phyloP scores from a whole-genome alignment of 2,329 filamentous ascomycete species.

The Chaetomiaceae sp. region DNA sequence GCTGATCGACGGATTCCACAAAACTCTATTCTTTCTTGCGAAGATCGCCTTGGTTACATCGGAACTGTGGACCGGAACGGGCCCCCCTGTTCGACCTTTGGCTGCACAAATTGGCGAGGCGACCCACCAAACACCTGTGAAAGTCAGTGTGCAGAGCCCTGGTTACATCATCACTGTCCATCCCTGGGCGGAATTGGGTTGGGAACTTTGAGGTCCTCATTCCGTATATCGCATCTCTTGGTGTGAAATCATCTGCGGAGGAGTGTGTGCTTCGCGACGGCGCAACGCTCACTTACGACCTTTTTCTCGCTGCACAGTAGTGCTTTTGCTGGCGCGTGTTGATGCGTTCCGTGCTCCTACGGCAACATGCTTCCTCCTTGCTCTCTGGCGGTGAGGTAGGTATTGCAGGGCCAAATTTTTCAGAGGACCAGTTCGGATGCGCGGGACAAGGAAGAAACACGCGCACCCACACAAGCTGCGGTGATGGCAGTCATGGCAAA shows the following conservation, averaged over 20 bases:
- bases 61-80: not conserved
- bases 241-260: not conserved
- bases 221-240: too few relatives aligned
- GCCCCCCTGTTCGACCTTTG: not conserved
- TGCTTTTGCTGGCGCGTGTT: too few relatives aligned
- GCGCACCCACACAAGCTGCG: too few relatives aligned
- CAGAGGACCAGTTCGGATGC: not conserved
- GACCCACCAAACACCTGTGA: not conserved
- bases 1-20: conserved; percentile 27
- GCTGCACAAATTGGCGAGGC: not conserved
- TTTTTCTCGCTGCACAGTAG: not conserved
- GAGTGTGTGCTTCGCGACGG: not conserved
- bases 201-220: too few relatives aligned
- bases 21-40: conserved; percentile 22
- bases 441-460: not conserved
- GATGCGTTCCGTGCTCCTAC: not conserved
- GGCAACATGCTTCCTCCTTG: too few relatives aligned
- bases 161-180: not conserved
- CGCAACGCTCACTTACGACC: not conserved
- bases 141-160: not conserved
- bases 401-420: not conserved
- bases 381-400: not conserved
- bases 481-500: not conserved
- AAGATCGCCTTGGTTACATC: conserved; percentile 16
- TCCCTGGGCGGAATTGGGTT: not conserved